These are phyloP conservation scores for Mortierella antarctica DNA, from an alignment of 192 early-diverging fungal genomes.

Conservation along the genomic window DNA sequence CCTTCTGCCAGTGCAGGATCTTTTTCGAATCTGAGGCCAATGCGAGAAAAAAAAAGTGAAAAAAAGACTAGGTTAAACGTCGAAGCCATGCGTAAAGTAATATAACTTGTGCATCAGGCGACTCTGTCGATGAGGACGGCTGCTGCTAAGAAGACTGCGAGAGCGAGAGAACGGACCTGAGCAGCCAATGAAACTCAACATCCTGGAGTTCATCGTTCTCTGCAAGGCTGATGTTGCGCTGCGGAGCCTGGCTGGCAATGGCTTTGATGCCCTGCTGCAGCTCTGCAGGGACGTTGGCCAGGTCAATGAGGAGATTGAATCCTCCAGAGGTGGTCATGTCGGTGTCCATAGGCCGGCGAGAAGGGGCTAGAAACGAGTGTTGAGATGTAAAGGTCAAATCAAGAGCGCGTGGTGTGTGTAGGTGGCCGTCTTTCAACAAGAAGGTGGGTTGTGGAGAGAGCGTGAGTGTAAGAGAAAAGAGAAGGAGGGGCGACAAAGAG, in stretches of 20 bases:
- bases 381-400: too few relatives aligned
- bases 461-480: neutral
- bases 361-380: neutral
- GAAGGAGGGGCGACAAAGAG: too few relatives aligned
- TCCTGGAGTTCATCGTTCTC: conserved; percentile 43
- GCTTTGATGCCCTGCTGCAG: conserved; percentile 36
- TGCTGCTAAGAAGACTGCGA: neutral
- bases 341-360: conserved; percentile 23
- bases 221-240: conserved; percentile 38
- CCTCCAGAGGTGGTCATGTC: conserved; percentile 52
- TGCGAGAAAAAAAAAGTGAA: neutral
- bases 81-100: neutral
- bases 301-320: conserved; percentile 43
- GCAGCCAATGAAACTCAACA: conserved; percentile 50
- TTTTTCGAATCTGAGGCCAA: conserved; percentile 38
- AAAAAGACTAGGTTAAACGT: neutral
- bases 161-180: conserved; percentile 20
- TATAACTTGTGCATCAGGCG: too few relatives aligned
- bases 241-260: conserved; percentile 26
- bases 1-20: conserved; percentile 17
- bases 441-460: too few relatives aligned
- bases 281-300: conserved; percentile 39
- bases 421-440: neutral
- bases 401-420: too few relatives aligned
- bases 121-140: neutral